Percentiles rank a stretch among this genome's conserved stretches.
These are phyloP conservation scores for Pisolithus sp. DNA, from an alignment of 768 basidiomycete genomes.

Conservation along the genomic window DNA sequence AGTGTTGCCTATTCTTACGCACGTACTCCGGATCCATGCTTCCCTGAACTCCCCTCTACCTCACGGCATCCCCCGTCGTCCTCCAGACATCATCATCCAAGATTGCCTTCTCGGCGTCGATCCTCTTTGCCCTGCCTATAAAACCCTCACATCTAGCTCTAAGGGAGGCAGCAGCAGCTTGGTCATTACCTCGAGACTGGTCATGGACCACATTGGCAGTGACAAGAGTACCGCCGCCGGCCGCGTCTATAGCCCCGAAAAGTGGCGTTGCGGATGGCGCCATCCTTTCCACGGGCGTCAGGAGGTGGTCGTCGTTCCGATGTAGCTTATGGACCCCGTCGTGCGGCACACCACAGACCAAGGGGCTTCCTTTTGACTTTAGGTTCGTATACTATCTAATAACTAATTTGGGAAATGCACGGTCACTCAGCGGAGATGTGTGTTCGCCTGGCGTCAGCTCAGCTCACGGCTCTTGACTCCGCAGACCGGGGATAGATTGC, in stretches of 20 bases:
- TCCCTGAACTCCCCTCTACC: conserved; percentile 22
- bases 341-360: too few species aligned
- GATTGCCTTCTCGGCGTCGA: conserved; percentile 37
- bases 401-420: too few species aligned
- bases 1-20: conserved; percentile 29
- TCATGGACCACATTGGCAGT: conserved; percentile 39
- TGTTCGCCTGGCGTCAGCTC: too few species aligned
- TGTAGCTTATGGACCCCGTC: conserved; percentile 1
- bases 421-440: too few species aligned
- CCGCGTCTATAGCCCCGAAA: conserved; percentile 25
- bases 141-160: conserved; percentile 8
- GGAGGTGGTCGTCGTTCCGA: conserved; percentile 31
- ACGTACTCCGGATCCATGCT: conserved; percentile 29
- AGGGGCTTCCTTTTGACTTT: too few species aligned
- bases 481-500: too few species aligned
- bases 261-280: conserved; percentile 42
- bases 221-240: conserved; percentile 29
- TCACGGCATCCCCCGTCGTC: conserved; percentile 22
- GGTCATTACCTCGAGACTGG: conserved; percentile 36
- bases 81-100: conserved; percentile 36
- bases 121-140: conserved; percentile 28
- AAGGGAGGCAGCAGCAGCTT: conserved; percentile 18
- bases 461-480: too few species aligned
- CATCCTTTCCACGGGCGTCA: conserved; percentile 37
- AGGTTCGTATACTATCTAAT: neutral